phyloP scores from a whole-genome alignment of 495 filamentous ascomycete genomes.

The Aspergillus coremiiformis region DNA sequence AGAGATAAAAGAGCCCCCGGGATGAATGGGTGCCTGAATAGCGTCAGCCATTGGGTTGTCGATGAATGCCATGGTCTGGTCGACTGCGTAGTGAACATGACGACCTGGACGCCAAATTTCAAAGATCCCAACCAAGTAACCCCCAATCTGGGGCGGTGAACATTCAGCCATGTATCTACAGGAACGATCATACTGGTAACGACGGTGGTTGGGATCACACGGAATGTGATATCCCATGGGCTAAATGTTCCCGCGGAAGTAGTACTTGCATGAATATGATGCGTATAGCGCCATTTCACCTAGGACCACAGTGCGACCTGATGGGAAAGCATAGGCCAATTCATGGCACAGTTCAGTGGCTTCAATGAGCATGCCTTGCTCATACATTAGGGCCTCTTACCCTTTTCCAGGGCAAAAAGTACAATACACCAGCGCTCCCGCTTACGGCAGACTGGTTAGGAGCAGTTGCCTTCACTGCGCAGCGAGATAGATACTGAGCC shows the following conservation, averaged over 20 bases:
- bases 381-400: background rate
- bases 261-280: background rate
- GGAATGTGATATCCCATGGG: background rate
- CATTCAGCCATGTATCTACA: conserved; percentile 33
- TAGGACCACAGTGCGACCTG: background rate
- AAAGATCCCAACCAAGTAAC: conserved; percentile 15
- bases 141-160: conserved; percentile 6
- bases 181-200: conserved; percentile 39
- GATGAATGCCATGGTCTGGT: conserved; percentile 10
- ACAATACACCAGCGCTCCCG: background rate
- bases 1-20: conserved; percentile 35
- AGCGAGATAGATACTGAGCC: background rate
- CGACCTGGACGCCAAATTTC: conserved; percentile 4
- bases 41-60: conserved; percentile 15
- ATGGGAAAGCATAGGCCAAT: background rate
- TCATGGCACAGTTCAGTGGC: background rate
- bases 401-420: background rate
- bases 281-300: background rate
- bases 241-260: background rate
- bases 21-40: conserved; percentile 16
- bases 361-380: background rate
- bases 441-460: too few species aligned
- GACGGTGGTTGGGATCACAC: background rate
- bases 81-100: conserved; percentile 9
- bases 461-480: too few species aligned